Evolutionary conservation across 2,329 filamentous ascomycete species (phyloP).

Genomic region (Sclerotiophoma versabilis): DNA sequence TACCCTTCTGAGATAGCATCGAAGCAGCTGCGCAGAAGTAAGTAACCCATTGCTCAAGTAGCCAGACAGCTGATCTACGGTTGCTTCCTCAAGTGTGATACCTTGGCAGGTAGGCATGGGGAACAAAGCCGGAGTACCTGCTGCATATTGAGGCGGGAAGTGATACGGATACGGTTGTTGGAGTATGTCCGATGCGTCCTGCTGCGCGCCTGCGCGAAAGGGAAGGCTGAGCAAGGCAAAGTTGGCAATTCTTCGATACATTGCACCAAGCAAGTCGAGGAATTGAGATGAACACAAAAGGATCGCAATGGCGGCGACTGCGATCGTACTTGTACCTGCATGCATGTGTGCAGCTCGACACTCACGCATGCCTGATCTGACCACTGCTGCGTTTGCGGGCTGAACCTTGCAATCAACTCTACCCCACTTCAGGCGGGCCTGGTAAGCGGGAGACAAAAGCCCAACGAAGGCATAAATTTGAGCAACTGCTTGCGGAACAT

Average conservation of each 20-base stretch:
- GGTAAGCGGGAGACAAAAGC: not conserved
- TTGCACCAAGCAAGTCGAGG: not conserved
- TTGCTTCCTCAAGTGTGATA: slow-evolving; percentile 71
- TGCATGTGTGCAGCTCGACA: slow-evolving; percentile 7
- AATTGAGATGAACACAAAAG: not conserved
- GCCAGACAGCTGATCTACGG: slow-evolving; percentile 70
- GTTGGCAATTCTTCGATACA: not conserved
- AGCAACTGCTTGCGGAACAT: not conserved
- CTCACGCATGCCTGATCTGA: not conserved
- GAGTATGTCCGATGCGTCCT: slow-evolving; percentile 23
- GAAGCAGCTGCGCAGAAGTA: slow-evolving; percentile 29
- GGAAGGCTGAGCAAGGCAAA: not conserved
- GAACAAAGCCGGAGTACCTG: slow-evolving; percentile 55
- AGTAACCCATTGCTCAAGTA: slow-evolving; percentile 59
- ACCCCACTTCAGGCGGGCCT: slow-evolving; percentile 4
- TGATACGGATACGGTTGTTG: slow-evolving; percentile 45
- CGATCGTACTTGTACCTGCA: slow-evolving; percentile 11
- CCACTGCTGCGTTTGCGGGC: not conserved
- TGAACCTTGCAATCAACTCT: slow-evolving; percentile 5
- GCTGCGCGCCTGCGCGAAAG: not conserved
- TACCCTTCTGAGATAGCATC: slow-evolving; percentile 61
- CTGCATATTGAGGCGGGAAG: slow-evolving; percentile 42
- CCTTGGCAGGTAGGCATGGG: slow-evolving; percentile 68
- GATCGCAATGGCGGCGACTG: not conserved
- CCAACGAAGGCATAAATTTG: not conserved